phyloP scores from a whole-genome alignment of 2,329 filamentous ascomycete species.

The Fusarium piperis region DNA sequence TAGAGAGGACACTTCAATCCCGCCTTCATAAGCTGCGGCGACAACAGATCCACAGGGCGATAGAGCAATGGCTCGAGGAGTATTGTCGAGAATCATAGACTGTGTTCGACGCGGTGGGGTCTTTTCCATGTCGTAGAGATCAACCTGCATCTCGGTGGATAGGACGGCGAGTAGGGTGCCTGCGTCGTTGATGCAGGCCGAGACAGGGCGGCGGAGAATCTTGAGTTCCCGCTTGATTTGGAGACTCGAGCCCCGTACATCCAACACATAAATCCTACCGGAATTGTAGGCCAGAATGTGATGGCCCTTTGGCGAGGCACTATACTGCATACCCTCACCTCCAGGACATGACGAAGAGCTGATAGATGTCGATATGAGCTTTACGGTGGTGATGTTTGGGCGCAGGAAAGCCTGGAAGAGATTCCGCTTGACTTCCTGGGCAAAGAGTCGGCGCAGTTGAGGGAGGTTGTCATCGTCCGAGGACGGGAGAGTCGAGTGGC shows the following conservation, averaged over 20 bases:
- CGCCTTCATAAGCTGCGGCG: constrained; percentile 85
- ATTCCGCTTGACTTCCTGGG: constrained; percentile 77
- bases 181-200: constrained; percentile 82
- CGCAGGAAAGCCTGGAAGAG: constrained; percentile 80
- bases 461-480: constrained; percentile 63
- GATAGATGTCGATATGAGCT: constrained; percentile 83
- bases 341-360: constrained; percentile 85
- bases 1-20: constrained; percentile 87
- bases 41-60: constrained; percentile 85
- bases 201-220: constrained; percentile 77
- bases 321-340: constrained; percentile 87
- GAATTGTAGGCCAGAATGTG: constrained; percentile 85
- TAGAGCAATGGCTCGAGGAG: constrained; percentile 79
- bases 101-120: constrained; percentile 75
- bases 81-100: constrained; percentile 80
- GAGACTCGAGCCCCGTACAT: constrained; percentile 68
- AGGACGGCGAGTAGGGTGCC: constrained; percentile 80
- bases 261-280: constrained; percentile 82
- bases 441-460: constrained; percentile 71
- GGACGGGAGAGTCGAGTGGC: constrained; percentile 53
- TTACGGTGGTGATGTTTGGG: constrained; percentile 76
- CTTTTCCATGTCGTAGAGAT: constrained; percentile 78
- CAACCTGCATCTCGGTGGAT: constrained; percentile 83
- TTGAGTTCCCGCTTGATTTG: constrained; percentile 81
- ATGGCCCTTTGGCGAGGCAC: constrained; percentile 78